Percentiles rank a stretch among this genome's conserved stretches.
These are phyloP conservation scores for Magnaporthiopsis poae DNA, from an alignment of 2,329 filamentous ascomycete genomes.

Conservation along the genomic window DNA sequence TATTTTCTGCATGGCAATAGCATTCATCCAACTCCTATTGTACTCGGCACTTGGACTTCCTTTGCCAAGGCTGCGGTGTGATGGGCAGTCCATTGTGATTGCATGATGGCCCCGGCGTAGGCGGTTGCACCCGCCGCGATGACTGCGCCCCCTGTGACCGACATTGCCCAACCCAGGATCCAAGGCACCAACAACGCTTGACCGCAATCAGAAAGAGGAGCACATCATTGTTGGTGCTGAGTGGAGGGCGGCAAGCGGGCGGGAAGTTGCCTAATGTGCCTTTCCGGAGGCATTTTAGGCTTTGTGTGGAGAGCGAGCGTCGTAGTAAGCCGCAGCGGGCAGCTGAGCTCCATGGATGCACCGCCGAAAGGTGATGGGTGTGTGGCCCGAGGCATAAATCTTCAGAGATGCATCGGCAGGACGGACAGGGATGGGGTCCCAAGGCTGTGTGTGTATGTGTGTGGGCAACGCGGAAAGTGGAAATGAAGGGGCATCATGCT, in stretches of 20 bases:
- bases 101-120: neutral
- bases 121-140: neutral
- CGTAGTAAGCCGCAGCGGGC: neutral
- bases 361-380: neutral
- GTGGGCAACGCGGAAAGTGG: neutral
- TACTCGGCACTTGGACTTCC: neutral
- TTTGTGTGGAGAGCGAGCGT: neutral
- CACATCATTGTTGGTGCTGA: neutral
- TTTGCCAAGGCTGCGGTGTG: neutral
- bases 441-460: too few species aligned
- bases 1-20: neutral
- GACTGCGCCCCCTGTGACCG: neutral
- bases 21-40: neutral
- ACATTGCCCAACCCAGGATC: neutral
- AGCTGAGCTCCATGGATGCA: neutral
- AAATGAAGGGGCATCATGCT: neutral
- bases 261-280: neutral
- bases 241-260: neutral
- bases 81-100: neutral
- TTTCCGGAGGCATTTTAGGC: neutral
- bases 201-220: neutral
- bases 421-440: neutral
- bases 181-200: neutral
- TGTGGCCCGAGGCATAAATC: neutral
- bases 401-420: neutral